Conservation (phyloP, 164 flowering plant genomes). For the Magnolia changhungtana region DNA sequence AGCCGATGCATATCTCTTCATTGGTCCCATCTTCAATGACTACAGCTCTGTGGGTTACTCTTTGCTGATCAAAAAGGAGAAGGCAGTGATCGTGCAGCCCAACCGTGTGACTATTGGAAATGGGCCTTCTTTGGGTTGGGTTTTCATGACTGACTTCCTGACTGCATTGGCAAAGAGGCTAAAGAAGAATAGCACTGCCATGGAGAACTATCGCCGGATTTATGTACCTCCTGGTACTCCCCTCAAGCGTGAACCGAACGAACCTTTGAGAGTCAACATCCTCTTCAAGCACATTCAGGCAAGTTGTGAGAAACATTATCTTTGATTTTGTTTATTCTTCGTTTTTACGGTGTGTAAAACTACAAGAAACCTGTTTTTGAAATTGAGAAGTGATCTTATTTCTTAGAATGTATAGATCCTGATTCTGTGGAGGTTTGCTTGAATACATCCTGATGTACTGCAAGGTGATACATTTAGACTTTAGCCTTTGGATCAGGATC, state of each 20-base stretch:
- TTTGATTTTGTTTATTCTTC: not conserved
- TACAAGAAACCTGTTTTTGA: slow-evolving; percentile 1
- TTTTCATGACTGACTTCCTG: slow-evolving; percentile 76
- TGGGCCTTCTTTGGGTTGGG: slow-evolving; percentile 77
- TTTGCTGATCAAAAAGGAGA: slow-evolving; percentile 78
- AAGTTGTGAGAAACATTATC: not conserved
- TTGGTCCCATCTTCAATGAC: slow-evolving; percentile 87
- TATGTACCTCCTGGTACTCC: slow-evolving; percentile 68
- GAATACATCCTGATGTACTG: no score
- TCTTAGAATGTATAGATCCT: not conserved
- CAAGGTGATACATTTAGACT: no score
- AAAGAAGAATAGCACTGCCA: slow-evolving; percentile 50
- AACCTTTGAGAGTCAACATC: slow-evolving; percentile 71
- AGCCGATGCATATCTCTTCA: slow-evolving; percentile 82
- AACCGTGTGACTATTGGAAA: slow-evolving; percentile 67
- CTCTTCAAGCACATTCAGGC: slow-evolving; percentile 63
- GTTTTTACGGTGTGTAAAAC: not conserved
- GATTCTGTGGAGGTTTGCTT: no score
- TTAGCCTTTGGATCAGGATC: no score
- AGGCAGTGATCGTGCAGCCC: slow-evolving; percentile 74
- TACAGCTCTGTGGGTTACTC: slow-evolving; percentile 92
- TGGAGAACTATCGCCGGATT: slow-evolving; percentile 69
- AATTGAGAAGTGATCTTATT: not conserved
- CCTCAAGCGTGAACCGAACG: slow-evolving; percentile 40
- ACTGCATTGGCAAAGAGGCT: slow-evolving; percentile 53